Percentiles rank a stretch among this genome's conserved stretches.
Conservation (phyloP, 768 basidiomycete species). For the Termitomyces titanicus region DNA sequence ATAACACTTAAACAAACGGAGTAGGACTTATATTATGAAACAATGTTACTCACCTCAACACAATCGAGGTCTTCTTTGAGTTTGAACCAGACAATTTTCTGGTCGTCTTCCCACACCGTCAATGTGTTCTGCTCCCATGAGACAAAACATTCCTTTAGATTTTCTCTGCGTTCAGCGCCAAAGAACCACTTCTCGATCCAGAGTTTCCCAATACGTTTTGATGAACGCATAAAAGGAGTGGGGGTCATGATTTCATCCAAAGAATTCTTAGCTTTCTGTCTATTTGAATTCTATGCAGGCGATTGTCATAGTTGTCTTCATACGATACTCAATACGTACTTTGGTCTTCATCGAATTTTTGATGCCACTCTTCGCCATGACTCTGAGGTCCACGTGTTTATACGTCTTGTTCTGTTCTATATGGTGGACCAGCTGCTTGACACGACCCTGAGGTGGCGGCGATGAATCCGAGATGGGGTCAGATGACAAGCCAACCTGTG, state of each 20-base stretch:
- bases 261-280: background rate
- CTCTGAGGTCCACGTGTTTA: conserved; percentile 8
- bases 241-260: background rate
- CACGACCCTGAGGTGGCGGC: conserved; percentile 1
- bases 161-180: background rate
- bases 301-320: background rate
- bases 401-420: background rate
- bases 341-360: conserved; percentile 17
- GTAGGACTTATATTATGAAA: background rate
- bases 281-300: background rate
- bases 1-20: background rate
- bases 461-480: conserved; percentile 12
- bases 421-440: background rate
- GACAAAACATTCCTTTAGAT: background rate
- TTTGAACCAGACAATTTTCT: background rate
- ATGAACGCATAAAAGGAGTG: background rate
- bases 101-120: background rate
- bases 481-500: conserved; percentile 1
- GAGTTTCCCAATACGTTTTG: background rate
- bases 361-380: background rate
- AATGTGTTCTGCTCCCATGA: background rate
- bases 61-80: background rate
- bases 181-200: background rate
- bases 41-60: background rate
- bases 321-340: background rate